Percentiles rank a stretch among this genome's conserved stretches.
phyloP scores from a whole-genome alignment of 2,329 filamentous ascomycete genomes.

The Knufia fluminis region DNA sequence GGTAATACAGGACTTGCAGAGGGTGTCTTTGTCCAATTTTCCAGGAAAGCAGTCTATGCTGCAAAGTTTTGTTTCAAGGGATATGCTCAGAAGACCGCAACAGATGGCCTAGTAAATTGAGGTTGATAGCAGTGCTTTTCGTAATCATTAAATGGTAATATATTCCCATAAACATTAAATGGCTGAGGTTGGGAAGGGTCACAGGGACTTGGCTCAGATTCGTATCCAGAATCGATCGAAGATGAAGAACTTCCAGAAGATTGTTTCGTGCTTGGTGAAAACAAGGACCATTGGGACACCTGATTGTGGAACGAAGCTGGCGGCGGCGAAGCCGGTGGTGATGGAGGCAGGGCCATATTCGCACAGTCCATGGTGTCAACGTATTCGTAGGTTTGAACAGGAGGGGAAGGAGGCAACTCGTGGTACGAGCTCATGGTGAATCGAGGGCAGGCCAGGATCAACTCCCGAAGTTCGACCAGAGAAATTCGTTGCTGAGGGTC shows the following conservation, averaged over 20 bases:
- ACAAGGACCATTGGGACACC: constrained; percentile 21
- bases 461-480: constrained; percentile 65
- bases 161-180: constrained; percentile 23
- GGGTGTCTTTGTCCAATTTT: not conserved
- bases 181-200: constrained; percentile 13
- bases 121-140: constrained; percentile 18
- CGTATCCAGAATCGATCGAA: constrained; percentile 23
- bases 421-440: constrained; percentile 49
- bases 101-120: constrained; percentile 13
- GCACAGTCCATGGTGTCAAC: constrained; percentile 29
- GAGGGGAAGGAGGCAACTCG: constrained; percentile 32
- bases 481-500: constrained; percentile 76
- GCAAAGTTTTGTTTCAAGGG: not conserved
- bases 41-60: not conserved
- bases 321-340: constrained; percentile 25
- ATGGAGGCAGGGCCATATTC: constrained; percentile 29
- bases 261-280: constrained; percentile 22
- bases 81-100: constrained; percentile 19
- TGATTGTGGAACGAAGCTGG: constrained; percentile 16
- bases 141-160: constrained; percentile 20
- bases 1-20: constrained; percentile 7
- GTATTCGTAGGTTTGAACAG: constrained; percentile 25
- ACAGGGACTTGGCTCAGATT: constrained; percentile 17
- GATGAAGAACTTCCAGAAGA: constrained; percentile 21
- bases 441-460: constrained; percentile 65